Evolutionary conservation across 768 basidiomycete genomes (phyloP).

Genomic region (Phlegmacium glaucopus): DNA sequence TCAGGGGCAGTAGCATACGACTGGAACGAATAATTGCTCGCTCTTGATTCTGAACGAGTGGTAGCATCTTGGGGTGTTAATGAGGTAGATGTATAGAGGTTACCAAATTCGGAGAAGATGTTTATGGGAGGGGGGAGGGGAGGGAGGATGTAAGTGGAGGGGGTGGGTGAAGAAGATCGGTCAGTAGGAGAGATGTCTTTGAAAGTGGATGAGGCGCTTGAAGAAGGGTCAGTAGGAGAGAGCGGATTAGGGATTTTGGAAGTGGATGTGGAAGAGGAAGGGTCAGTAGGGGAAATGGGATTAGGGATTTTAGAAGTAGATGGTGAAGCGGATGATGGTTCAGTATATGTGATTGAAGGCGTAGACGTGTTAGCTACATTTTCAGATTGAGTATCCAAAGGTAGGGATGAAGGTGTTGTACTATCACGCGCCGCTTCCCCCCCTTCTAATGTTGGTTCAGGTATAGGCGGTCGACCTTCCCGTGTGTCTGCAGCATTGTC

Average conservation of each 20-base stretch:
- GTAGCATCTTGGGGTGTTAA: conserved; percentile 9
- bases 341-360: not conserved
- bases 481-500: conserved; percentile 17
- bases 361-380: not conserved
- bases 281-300: not conserved
- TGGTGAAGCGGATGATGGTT: not conserved
- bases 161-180: not conserved
- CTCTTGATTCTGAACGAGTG: conserved; percentile 17
- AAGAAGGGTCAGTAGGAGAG: not conserved
- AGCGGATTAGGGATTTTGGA: not conserved
- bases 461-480: conserved; percentile 1
- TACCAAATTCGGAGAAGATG: conserved; percentile 13
- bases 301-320: conserved; percentile 2
- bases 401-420: not conserved
- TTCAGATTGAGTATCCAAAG: not conserved
- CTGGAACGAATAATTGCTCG: conserved; percentile 24
- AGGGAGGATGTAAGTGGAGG: not conserved
- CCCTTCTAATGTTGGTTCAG: not conserved
- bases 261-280: not conserved
- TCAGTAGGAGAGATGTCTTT: not conserved
- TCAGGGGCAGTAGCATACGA: conserved; percentile 33
- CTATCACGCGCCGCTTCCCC: not conserved
- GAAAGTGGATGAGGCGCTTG: not conserved
- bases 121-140: not conserved
- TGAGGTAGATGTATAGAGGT: conserved; percentile 10